Percentiles rank a stretch among this genome's conserved stretches.
Evolutionary conservation across 495 filamentous ascomycete species (phyloP).

Genomic region (Xylaria sp.): DNA sequence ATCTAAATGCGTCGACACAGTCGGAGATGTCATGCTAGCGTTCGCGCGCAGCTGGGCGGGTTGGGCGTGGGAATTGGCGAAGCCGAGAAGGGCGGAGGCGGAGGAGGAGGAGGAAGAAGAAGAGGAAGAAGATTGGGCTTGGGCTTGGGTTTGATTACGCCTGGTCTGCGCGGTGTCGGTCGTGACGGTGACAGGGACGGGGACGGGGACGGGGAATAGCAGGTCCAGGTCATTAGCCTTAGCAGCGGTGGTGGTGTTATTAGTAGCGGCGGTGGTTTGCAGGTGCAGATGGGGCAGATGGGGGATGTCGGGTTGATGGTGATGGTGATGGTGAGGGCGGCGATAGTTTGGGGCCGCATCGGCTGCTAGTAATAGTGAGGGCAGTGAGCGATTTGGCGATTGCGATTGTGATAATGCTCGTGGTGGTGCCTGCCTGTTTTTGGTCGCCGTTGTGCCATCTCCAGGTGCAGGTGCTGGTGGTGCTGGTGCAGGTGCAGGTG

Average conservation of each 20-base stretch:
- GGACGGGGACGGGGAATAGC: not conserved
- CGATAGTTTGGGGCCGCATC: not conserved
- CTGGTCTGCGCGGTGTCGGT: not conserved
- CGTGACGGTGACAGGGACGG: conserved; percentile 7
- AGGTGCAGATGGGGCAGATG: no score
- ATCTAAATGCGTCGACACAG: conserved; percentile 42
- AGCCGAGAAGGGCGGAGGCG: conserved; percentile 9
- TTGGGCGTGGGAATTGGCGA: conserved; percentile 23
- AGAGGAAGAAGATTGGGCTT: not conserved
- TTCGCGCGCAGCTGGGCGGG: conserved; percentile 17
- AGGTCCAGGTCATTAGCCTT: no score
- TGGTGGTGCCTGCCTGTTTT: conserved; percentile 16
- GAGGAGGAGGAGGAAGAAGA: not conserved
- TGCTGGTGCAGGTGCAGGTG: no score
- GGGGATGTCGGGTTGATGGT: not conserved
- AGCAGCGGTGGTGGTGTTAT: no score
- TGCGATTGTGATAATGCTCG: not conserved
- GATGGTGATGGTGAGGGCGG: not conserved
- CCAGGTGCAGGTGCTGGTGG: no score
- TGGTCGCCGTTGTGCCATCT: not conserved
- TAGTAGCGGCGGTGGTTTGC: no score
- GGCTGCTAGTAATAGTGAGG: no score
- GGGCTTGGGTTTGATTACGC: not conserved
- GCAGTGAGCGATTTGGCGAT: no score
- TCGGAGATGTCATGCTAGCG: conserved; percentile 39